Conservation (phyloP, 176 grass and related monocot species). For the Oryza rufipogon region DNA sequence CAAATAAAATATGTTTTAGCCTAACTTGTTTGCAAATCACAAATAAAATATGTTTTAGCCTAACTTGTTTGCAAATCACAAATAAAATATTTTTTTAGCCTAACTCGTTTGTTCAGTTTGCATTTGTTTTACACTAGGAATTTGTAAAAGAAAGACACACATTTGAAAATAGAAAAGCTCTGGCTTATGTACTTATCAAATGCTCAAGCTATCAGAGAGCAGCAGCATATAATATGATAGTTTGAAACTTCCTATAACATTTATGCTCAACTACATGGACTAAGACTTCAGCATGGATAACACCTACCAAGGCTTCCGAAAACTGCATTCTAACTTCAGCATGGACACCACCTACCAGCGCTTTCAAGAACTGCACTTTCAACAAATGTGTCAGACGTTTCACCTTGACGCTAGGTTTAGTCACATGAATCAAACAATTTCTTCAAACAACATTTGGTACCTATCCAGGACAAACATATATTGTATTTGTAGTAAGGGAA, state of each 20-base stretch:
- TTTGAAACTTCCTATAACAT: not conserved
- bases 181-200: constrained; percentile 1
- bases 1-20: not conserved
- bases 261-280: not conserved
- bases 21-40: not conserved
- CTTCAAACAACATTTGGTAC: not conserved
- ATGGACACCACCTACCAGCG: not conserved
- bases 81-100: not conserved
- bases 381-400: constrained; percentile 20
- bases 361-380: not conserved
- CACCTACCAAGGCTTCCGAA: not conserved
- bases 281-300: not conserved
- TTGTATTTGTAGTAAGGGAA: not conserved
- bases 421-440: not conserved
- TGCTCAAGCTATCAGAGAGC: not conserved
- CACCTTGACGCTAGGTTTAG: not conserved
- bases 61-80: not conserved
- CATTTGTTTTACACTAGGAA: not conserved
- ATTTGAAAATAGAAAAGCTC: not conserved
- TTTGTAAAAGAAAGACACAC: not conserved
- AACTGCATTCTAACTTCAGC: not conserved
- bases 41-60: not conserved
- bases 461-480: not conserved
- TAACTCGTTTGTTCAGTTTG: not conserved
- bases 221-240: not conserved